Base-by-base conservation (phyloP, 768 basidiomycete species). In the Leccinum barrowsii region DNA sequence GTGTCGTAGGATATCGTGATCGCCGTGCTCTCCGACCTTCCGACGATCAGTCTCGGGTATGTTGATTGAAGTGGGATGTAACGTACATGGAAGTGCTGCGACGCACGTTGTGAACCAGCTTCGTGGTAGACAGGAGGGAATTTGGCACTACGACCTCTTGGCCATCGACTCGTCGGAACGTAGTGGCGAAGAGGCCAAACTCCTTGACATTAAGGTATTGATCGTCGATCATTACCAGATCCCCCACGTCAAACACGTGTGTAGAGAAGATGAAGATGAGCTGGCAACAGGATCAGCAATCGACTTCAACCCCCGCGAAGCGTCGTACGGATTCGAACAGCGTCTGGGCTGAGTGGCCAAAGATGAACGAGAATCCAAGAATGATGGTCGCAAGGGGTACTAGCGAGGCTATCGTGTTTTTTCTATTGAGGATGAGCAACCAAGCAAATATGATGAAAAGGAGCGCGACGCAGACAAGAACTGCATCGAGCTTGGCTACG, bases 261-360 rank as follows among this genome's bases (percentile, higher is more conserved):
- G 90, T 91, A 1, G 86, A 87, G 70, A 91, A 90, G 58, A 91
- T 90, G 75, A 92, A 92, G 65, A 92, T 87, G 21, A 92, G 80
- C 88, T 89, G 52, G 4, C 28, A 10, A 50, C 3, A 35, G 15
- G 22, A n/a, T 61, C 32, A 61, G 30, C 13, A 44, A 50, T 53
- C 15, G 19, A 21, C 42, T 13, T 37, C 17, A 24, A 52, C 11
- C 53, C 32, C 44, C 44, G 21, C 26, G 34, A 59, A 34, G 19
- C 32, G 50, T 70, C 82, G 56, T 59, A 87, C 87, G 52, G 87
- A 90, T 76, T 90, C 86, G 61, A 92, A 92, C 2, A 92, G 73
- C 0, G 83, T 85, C 61, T 87, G 85, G 1, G 90, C 90, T 2
- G 90, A 89, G 70, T 90, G 83, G 2, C 90, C 90, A 60, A 92